Evolutionary conservation across 768 basidiomycete species (phyloP).

Genomic region (Russula sp.): DNA sequence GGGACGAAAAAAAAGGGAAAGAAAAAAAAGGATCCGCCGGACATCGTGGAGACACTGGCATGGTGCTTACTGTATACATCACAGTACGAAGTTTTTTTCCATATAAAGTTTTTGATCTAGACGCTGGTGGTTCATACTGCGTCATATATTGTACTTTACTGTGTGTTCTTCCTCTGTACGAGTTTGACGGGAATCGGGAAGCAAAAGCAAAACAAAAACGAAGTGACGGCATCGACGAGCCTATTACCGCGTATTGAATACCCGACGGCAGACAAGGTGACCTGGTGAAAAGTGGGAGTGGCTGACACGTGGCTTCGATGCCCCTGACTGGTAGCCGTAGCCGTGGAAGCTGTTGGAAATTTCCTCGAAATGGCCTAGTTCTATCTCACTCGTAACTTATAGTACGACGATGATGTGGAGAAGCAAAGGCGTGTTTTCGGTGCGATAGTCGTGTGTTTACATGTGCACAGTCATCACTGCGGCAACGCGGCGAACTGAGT

Average conservation of each 20-base stretch:
- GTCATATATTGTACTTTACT: no score
- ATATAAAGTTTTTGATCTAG: neutral
- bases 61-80: neutral
- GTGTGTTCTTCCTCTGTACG: neutral
- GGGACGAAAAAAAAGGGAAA: neutral
- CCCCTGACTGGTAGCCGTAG: no score
- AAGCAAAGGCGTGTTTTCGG: neutral
- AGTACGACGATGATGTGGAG: neutral
- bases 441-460: constrained; percentile 8
- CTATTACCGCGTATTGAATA: no score
- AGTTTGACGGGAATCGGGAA: constrained; percentile 22
- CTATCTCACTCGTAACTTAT: neutral
- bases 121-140: neutral
- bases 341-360: constrained; percentile 8
- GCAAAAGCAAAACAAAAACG: constrained; percentile 2
- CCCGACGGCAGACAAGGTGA: no score
- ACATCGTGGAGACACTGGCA: neutral
- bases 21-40: neutral
- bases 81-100: neutral
- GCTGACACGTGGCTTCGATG: constrained; percentile 11
- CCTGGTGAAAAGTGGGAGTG: no score
- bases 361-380: constrained; percentile 13
- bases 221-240: constrained; percentile 4
- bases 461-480: neutral
- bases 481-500: constrained; percentile 17